phyloP scores from a whole-genome alignment of 768 basidiomycete species.

The Nidularia pulvinata region DNA sequence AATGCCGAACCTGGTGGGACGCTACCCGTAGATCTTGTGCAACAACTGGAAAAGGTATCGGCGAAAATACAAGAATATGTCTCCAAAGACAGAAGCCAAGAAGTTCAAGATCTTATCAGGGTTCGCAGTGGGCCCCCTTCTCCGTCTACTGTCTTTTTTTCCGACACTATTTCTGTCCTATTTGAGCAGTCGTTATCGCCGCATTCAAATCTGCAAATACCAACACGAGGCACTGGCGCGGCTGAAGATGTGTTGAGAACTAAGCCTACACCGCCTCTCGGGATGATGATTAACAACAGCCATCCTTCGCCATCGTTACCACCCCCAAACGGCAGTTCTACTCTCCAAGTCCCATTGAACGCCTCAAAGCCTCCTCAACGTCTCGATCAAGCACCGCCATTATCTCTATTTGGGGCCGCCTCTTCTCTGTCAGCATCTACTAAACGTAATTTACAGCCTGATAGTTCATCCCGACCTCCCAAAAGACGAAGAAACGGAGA shows the following conservation, averaged over 20 bases:
- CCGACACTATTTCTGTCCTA: constrained; percentile 33
- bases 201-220: background rate
- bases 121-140: constrained; percentile 52
- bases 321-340: background rate
- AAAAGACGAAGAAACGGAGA: constrained; percentile 30
- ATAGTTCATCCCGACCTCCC: constrained; percentile 24
- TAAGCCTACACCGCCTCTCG: too few relatives aligned
- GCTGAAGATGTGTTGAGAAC: too few relatives aligned
- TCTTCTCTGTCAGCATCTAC: background rate
- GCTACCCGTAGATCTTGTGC: constrained; percentile 34
- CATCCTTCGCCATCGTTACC: too few relatives aligned
- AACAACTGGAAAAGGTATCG: constrained; percentile 28
- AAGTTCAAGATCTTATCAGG: constrained; percentile 46
- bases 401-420: background rate
- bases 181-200: constrained; percentile 42
- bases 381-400: background rate
- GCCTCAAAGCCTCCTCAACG: background rate
- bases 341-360: background rate
- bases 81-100: constrained; percentile 15
- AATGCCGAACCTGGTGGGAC: constrained; percentile 39
- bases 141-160: constrained; percentile 26
- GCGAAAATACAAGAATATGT: constrained; percentile 15
- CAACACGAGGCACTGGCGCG: too few relatives aligned
- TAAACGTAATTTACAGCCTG: constrained; percentile 8
- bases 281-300: too few relatives aligned